Conservation (phyloP, 2,329 filamentous ascomycete genomes). For the Fusarium equiseti region DNA sequence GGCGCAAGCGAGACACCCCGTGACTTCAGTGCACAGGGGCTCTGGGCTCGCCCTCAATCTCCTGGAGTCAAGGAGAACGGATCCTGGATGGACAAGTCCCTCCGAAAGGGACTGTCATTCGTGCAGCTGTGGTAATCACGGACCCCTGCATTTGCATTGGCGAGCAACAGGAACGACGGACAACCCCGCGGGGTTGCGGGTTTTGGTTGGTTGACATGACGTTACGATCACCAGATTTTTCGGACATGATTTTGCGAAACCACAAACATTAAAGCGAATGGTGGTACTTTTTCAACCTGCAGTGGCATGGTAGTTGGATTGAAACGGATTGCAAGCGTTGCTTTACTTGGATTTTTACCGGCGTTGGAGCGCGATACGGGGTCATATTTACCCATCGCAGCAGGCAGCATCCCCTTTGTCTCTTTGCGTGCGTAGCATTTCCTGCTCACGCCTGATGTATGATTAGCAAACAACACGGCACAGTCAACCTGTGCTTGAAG, state of each 20-base stretch:
- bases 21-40: conserved; percentile 45
- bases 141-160: conserved; percentile 16
- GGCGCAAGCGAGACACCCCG: conserved; percentile 44
- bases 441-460: conserved; percentile 25
- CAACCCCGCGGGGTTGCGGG: conserved; percentile 15
- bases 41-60: conserved; percentile 39
- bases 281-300: conserved; percentile 6
- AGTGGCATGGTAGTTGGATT: conserved; percentile 3
- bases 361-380: conserved; percentile 22
- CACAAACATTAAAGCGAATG: conserved; percentile 20
- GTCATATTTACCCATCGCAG: conserved; percentile 1
- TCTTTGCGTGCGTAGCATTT: conserved; percentile 19
- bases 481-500: conserved; percentile 21
- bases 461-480: conserved; percentile 19
- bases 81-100: conserved; percentile 45
- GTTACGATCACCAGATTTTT: conserved; percentile 33
- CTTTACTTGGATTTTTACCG: conserved; percentile 14
- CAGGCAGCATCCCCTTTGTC: conserved; percentile 13
- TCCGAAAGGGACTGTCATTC: conserved; percentile 40
- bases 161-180: conserved; percentile 2
- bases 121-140: conserved; percentile 38
- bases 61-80: conserved; percentile 36
- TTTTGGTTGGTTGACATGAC: conserved; percentile 25
- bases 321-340: conserved; percentile 20
- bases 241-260: conserved; percentile 28